phyloP scores from a whole-genome alignment of 352 stramenopile species.

The Phytophthora uliginosa region DNA sequence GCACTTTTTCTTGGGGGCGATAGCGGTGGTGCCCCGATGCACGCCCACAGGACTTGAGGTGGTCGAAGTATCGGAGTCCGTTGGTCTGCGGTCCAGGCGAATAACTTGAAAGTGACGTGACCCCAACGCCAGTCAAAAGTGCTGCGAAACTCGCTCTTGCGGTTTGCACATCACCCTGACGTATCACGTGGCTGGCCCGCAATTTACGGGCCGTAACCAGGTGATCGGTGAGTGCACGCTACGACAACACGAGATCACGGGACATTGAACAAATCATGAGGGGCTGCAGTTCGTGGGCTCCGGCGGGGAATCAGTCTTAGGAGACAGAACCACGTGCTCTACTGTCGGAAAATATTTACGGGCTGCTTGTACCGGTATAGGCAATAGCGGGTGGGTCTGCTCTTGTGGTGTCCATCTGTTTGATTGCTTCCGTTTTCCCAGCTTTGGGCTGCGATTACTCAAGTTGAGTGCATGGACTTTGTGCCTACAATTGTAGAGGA shows the following conservation, averaged over 20 bases:
- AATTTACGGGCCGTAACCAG: background rate
- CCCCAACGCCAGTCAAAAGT: background rate
- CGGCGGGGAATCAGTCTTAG: background rate
- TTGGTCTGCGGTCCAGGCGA: background rate
- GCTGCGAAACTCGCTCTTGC: background rate
- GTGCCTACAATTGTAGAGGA: background rate
- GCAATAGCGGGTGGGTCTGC: background rate
- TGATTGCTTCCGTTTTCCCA: background rate
- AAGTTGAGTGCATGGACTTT: background rate
- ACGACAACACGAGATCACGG: background rate
- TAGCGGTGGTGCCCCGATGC: background rate
- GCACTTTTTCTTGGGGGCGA: background rate
- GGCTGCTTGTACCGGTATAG: background rate
- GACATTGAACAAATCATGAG: background rate
- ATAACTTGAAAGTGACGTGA: conserved; percentile 5
- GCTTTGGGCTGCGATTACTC: background rate
- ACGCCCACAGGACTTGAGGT: background rate
- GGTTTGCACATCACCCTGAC: background rate
- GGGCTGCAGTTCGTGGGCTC: background rate
- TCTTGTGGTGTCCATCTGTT: background rate
- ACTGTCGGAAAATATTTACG: background rate
- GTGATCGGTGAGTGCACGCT: background rate
- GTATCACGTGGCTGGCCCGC: background rate
- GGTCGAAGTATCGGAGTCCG: background rate
- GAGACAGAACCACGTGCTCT: background rate